phyloP scores from a whole-genome alignment of 1,284 basidiomycete genomes.

The Cystobasidium slooffiae region DNA sequence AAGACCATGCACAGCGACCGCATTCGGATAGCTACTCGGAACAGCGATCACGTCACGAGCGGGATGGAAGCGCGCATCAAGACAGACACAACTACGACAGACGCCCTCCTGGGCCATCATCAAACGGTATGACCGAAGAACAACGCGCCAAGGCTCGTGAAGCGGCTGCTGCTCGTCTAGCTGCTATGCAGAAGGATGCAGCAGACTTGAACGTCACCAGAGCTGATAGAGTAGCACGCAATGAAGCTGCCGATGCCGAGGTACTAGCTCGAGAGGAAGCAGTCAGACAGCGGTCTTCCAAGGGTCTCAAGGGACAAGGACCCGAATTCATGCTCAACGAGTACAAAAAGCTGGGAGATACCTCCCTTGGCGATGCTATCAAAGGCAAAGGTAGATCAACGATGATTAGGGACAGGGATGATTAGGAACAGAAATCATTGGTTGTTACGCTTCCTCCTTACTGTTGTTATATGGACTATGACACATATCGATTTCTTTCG shows the following conservation, averaged over 20 bases:
- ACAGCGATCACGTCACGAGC: neutral
- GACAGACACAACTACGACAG: neutral
- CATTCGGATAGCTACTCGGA: neutral
- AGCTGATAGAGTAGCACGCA: conserved; percentile 26
- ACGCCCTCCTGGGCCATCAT: neutral
- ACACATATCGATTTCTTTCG: too few species aligned
- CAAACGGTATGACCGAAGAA: conserved; percentile 18
- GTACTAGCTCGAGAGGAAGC: conserved; percentile 17
- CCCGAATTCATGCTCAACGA: conserved; percentile 41
- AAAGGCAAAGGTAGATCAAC: conserved; percentile 29
- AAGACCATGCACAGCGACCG: neutral
- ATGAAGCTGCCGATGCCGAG: conserved; percentile 35
- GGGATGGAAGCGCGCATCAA: neutral
- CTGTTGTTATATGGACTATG: too few species aligned
- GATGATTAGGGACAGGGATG: conserved; percentile 30
- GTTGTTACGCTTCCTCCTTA: too few species aligned
- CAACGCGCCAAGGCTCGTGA: conserved; percentile 30
- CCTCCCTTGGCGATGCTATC: conserved; percentile 37
- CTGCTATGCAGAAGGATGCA: conserved; percentile 38
- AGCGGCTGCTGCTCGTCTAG: conserved; percentile 35
- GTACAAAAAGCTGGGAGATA: conserved; percentile 34
- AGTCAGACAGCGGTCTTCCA: conserved; percentile 2
- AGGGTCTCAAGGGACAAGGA: conserved; percentile 20
- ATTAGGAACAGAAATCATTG: neutral
- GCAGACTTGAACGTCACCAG: conserved; percentile 3